A percentile compares a stretch with the other conserved stretches of the same genome.
Conservation (phyloP, 768 basidiomycete species). For the Lactifluus echinatus region DNA sequence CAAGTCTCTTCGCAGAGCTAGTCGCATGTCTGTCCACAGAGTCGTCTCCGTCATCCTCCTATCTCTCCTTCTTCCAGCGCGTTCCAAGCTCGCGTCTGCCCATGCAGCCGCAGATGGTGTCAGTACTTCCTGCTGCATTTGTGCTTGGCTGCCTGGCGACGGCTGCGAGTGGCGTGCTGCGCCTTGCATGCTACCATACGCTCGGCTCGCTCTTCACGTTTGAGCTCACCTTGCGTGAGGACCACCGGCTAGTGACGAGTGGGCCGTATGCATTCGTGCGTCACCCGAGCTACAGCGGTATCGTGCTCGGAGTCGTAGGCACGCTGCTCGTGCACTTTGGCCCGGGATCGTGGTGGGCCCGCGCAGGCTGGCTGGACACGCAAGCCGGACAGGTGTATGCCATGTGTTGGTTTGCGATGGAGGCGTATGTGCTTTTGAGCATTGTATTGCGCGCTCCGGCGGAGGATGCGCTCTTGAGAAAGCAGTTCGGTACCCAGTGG, state of each 20-base stretch:
- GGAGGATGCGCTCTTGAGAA: constrained; percentile 13
- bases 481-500: constrained; percentile 17
- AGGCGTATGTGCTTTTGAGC: constrained; percentile 14
- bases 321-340: constrained; percentile 17
- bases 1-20: constrained; percentile 7
- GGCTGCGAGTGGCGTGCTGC: constrained; percentile 8
- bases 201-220: constrained; percentile 20
- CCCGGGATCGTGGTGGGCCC: constrained; percentile 18
- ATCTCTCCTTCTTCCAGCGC: neutral
- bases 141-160: constrained; percentile 11
- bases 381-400: constrained; percentile 6
- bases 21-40: neutral
- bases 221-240: constrained; percentile 16
- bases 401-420: constrained; percentile 10
- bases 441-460: constrained; percentile 10
- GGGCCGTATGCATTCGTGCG: constrained; percentile 23
- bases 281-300: constrained; percentile 22
- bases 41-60: neutral
- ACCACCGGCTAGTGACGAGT: constrained; percentile 21
- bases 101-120: neutral
- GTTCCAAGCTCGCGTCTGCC: neutral
- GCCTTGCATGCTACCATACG: constrained; percentile 14
- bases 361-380: constrained; percentile 6
- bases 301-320: constrained; percentile 17
- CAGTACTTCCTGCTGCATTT: neutral